Evolutionary conservation across 129 eudicot genomes (phyloP).

Genomic region (Artemisia tridentata): DNA sequence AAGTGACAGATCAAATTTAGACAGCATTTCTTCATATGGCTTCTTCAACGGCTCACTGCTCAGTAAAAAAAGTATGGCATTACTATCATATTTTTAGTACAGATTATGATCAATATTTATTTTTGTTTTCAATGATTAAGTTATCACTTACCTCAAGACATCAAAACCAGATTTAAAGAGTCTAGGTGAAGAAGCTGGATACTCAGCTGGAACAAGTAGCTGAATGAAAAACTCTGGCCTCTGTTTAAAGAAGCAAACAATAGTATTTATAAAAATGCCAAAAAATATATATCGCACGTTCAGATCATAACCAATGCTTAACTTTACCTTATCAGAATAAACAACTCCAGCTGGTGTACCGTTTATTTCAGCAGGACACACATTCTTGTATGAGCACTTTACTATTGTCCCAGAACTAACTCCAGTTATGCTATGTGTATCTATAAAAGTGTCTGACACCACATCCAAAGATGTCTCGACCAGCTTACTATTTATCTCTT

Average conservation of each 20-base stretch:
- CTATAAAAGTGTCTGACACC: conserved; percentile 14
- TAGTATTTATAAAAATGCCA: neutral
- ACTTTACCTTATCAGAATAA: conserved; percentile 24
- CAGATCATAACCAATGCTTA: neutral
- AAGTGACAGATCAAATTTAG: conserved; percentile 19
- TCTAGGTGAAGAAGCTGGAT: conserved; percentile 36
- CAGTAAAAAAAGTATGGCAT: neutral
- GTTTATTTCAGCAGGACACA: conserved; percentile 12
- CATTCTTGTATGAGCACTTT: conserved; percentile 31
- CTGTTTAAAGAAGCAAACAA: conserved; percentile 19
- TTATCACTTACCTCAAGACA: conserved; percentile 27
- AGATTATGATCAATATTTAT: neutral
- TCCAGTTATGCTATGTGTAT: too few relatives aligned
- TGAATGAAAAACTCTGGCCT: conserved; percentile 25
- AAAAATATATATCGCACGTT: neutral
- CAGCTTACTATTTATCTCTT: conserved; percentile 30
- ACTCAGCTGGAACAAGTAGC: conserved; percentile 35
- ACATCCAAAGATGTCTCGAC: conserved; percentile 32
- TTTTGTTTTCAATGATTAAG: neutral
- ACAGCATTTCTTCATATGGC: conserved; percentile 21
- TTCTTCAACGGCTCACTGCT: conserved; percentile 20
- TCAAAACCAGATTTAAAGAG: conserved; percentile 7
- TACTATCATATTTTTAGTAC: neutral
- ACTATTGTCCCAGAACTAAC: conserved; percentile 23
- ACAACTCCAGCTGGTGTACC: neutral